Percentiles rank a stretch among this genome's conserved stretches.
phyloP scores from a whole-genome alignment of 2,329 filamentous ascomycete genomes.

The Aciculosporium take region DNA sequence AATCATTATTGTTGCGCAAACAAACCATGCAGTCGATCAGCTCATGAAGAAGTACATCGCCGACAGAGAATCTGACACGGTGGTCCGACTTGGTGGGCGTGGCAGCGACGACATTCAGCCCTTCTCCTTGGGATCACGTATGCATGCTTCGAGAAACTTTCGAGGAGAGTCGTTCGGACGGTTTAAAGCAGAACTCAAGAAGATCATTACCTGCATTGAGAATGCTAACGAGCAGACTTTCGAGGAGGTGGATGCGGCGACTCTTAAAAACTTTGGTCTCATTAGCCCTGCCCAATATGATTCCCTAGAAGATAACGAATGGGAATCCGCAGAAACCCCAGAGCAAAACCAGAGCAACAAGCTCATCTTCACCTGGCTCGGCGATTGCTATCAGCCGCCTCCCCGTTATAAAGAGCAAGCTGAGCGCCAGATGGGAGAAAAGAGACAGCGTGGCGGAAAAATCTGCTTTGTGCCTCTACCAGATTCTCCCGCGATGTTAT shows the following conservation, averaged over 20 bases:
- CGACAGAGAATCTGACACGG: constrained; percentile 30
- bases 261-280: constrained; percentile 39
- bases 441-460: constrained; percentile 8
- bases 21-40: constrained; percentile 83
- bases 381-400: neutral
- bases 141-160: constrained; percentile 17
- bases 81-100: constrained; percentile 49
- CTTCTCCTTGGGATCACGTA: constrained; percentile 34
- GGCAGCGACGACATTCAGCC: constrained; percentile 53
- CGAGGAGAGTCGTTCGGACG: constrained; percentile 4
- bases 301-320: constrained; percentile 41
- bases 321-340: constrained; percentile 11
- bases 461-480: constrained; percentile 21
- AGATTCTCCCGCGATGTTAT: neutral
- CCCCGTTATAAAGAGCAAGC: neutral
- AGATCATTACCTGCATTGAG: constrained; percentile 5
- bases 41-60: constrained; percentile 49
- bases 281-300: constrained; percentile 49
- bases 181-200: constrained; percentile 5
- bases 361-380: constrained; percentile 9
- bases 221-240: constrained; percentile 15
- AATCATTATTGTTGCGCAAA: constrained; percentile 71
- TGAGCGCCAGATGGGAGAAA: neutral
- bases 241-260: constrained; percentile 32
- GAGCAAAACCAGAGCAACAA: neutral